Conservation (phyloP, 768 basidiomycete species). For the Cystobasidium onofrii region DNA sequence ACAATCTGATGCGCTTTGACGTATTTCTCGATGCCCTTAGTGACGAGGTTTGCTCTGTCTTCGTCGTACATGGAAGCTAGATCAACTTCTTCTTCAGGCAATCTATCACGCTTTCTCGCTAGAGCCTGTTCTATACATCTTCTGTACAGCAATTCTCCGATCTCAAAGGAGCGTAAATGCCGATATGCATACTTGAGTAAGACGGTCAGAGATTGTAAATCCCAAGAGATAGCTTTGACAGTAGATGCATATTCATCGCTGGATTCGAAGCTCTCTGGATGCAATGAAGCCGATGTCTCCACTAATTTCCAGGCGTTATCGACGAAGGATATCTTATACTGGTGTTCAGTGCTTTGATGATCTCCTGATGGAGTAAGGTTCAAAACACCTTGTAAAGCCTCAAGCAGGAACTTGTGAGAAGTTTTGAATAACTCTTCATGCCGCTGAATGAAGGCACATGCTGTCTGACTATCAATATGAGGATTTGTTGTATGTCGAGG, state of each 20-base stretch:
- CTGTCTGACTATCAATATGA: not conserved
- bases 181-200: slow-evolving; percentile 7
- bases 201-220: not conserved
- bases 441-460: not conserved
- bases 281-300: no score
- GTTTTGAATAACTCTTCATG: not conserved
- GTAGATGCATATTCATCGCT: no score
- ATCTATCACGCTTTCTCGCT: not conserved
- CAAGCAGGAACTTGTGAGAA: not conserved
- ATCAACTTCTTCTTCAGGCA: not conserved
- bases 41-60: not conserved
- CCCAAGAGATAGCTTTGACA: not conserved
- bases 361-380: not conserved
- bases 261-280: no score
- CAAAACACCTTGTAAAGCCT: not conserved
- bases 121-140: not conserved
- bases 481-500: not conserved
- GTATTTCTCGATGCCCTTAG: not conserved
- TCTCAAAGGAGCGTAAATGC: not conserved
- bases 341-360: not conserved
- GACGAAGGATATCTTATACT: not conserved
- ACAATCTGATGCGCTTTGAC: not conserved
- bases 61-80: not conserved
- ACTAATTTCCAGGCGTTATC: not conserved
- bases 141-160: not conserved